Evolutionary conservation across 345 rosid genomes (phyloP).

Genomic region (Hypericum perforatum): DNA sequence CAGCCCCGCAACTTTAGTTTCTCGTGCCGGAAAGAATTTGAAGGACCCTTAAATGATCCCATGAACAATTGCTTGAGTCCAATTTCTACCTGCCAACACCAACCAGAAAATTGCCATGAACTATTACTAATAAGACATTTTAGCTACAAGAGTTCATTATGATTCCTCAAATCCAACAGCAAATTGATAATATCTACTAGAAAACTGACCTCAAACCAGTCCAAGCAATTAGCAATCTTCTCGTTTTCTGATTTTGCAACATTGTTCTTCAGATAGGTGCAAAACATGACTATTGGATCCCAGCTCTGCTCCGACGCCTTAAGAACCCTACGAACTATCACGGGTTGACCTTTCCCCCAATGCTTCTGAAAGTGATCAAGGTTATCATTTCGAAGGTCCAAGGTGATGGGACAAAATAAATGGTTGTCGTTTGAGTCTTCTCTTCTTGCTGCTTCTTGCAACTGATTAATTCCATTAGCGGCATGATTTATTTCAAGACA

Average conservation of each 20-base stretch:
- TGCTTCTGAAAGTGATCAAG: slow-evolving; percentile 90
- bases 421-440: slow-evolving; percentile 57
- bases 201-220: slow-evolving; percentile 90
- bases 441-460: slow-evolving; percentile 61
- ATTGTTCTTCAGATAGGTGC: slow-evolving; percentile 58
- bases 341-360: slow-evolving; percentile 92
- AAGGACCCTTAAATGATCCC: slow-evolving; percentile 63
- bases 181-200: no score
- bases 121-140: background rate
- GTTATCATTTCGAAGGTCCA: slow-evolving; percentile 50
- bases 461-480: slow-evolving; percentile 31
- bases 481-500: slow-evolving; percentile 43
- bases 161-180: no score
- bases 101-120: slow-evolving; percentile 8
- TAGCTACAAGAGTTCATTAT: no score
- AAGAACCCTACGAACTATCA: slow-evolving; percentile 63
- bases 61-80: slow-evolving; percentile 55
- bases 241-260: slow-evolving; percentile 31
- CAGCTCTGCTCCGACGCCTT: slow-evolving; percentile 48
- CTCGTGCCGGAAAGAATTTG: slow-evolving; percentile 57
- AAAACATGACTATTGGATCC: slow-evolving; percentile 86
- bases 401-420: slow-evolving; percentile 45
- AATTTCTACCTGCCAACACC: slow-evolving; percentile 64
- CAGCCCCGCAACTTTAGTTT: slow-evolving; percentile 76
- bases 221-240: slow-evolving; percentile 32